phyloP scores from a whole-genome alignment of 2,329 filamentous ascomycete species.

The Sporothrix pallida region DNA sequence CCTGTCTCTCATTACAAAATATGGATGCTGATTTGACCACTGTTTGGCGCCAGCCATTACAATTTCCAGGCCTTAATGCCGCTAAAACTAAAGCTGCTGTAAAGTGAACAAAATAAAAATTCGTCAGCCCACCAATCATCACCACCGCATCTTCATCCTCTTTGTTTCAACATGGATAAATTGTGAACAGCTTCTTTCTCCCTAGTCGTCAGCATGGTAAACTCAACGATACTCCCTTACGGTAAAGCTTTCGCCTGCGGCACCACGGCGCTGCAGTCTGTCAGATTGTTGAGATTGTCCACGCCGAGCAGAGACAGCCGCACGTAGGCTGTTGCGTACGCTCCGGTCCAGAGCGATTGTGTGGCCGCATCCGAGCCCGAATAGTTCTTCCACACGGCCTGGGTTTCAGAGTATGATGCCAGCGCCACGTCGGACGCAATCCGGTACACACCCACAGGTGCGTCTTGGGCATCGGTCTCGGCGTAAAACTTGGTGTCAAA shows the following conservation, averaged over 20 bases:
- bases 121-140: neutral
- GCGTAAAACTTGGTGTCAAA: slow-evolving; percentile 59
- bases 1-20: neutral
- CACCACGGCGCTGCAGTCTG: slow-evolving; percentile 60
- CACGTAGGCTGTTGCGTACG: slow-evolving; percentile 59
- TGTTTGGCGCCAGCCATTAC: neutral
- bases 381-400: slow-evolving; percentile 49
- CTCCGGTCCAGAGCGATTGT: slow-evolving; percentile 48
- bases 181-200: neutral
- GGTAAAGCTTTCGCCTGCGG: slow-evolving; percentile 43
- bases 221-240: too few species aligned
- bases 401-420: slow-evolving; percentile 47
- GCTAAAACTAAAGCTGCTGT: neutral
- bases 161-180: neutral
- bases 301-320: slow-evolving; percentile 63
- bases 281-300: slow-evolving; percentile 61
- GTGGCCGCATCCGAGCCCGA: slow-evolving; percentile 41
- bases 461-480: slow-evolving; percentile 45
- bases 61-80: neutral
- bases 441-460: slow-evolving; percentile 45
- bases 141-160: too few species aligned
- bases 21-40: slow-evolving; percentile 14
- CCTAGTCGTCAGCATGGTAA: too few species aligned
- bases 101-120: neutral
- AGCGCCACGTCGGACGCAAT: slow-evolving; percentile 52